These are phyloP conservation scores for Lentinus polychrous DNA, from an alignment of 1,284 basidiomycete genomes.

Conservation along the genomic window DNA sequence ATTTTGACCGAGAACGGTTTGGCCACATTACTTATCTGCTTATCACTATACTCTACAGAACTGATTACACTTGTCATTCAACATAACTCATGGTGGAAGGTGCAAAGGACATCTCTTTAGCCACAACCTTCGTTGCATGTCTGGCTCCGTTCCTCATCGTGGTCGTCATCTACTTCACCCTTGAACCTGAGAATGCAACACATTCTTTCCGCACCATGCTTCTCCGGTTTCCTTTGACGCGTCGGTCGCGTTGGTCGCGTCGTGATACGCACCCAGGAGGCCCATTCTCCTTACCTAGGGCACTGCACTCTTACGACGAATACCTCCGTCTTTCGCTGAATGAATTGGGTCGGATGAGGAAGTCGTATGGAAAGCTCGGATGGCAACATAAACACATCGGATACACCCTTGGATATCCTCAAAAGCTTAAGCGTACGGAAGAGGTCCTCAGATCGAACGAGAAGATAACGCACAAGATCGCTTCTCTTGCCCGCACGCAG, in stretches of 20 bases:
- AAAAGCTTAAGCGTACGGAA: constrained; percentile 31
- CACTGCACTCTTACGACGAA: constrained; percentile 20
- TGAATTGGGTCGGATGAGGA: constrained; percentile 20
- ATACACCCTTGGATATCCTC: constrained; percentile 44
- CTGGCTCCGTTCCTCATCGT: background rate
- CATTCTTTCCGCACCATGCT: background rate
- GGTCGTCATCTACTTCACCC: background rate
- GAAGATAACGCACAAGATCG: constrained; percentile 39
- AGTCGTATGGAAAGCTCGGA: constrained; percentile 19
- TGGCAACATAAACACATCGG: constrained; percentile 37
- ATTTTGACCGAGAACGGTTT: no score
- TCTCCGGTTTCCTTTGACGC: background rate
- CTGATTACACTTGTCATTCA: no score
- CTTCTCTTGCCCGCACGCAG: constrained; percentile 29
- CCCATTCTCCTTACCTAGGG: constrained; percentile 20
- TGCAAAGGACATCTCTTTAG: background rate
- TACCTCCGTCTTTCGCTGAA: constrained; percentile 17
- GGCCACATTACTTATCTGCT: no score
- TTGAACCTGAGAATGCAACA: background rate
- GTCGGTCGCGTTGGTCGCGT: background rate
- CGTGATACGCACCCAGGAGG: background rate
- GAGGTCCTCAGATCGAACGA: constrained; percentile 41
- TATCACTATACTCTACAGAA: no score
- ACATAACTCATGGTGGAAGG: no score
- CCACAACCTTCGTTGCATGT: background rate